Evolutionary conservation across 768 basidiomycete species (phyloP).

Genomic region (Chalciporus chontae): DNA sequence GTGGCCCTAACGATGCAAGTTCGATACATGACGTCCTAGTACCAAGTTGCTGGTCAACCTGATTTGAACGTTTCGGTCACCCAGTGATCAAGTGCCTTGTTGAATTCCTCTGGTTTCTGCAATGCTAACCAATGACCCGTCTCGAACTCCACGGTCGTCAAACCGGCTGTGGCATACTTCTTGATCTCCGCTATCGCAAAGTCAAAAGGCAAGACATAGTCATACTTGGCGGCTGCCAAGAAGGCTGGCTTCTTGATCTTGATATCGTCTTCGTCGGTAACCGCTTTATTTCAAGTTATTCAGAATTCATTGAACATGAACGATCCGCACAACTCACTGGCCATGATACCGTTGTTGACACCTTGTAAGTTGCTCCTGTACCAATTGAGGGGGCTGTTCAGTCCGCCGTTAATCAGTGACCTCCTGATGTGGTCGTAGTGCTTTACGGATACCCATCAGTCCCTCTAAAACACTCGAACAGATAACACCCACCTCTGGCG

Average conservation of each 20-base stretch:
- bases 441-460: constrained; percentile 17
- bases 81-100: constrained; percentile 36
- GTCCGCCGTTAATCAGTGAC: constrained; percentile 29
- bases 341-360: constrained; percentile 27
- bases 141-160: constrained; percentile 33
- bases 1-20: too few species aligned
- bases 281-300: constrained; percentile 9
- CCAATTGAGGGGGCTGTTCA: constrained; percentile 36
- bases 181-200: constrained; percentile 22
- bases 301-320: neutral
- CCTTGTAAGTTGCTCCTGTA: constrained; percentile 31
- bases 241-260: constrained; percentile 36
- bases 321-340: constrained; percentile 17
- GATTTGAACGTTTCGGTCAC: neutral
- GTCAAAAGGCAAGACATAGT: constrained; percentile 31
- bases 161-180: constrained; percentile 25
- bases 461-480: neutral
- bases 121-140: constrained; percentile 38
- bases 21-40: too few species aligned
- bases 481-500: constrained; percentile 26
- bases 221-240: constrained; percentile 34
- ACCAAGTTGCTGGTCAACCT: too few species aligned
- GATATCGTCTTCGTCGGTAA: constrained; percentile 24
- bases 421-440: constrained; percentile 25
- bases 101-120: constrained; percentile 33